These are phyloP conservation scores for Candida nonsorbophila DNA, from an alignment of 805 yeast species.

Conservation along the genomic window DNA sequence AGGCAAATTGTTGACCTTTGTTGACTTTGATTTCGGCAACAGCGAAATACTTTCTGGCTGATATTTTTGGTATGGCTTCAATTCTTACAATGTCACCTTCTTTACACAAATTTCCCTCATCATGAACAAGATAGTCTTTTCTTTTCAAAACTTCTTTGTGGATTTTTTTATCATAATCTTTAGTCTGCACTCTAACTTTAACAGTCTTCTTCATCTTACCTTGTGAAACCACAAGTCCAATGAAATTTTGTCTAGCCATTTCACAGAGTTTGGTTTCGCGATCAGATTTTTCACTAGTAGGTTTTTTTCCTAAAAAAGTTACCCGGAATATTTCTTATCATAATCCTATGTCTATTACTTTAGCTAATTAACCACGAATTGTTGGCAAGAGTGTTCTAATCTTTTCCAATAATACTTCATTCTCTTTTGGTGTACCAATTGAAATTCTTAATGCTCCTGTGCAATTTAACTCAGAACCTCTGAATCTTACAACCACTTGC, in stretches of 20 bases:
- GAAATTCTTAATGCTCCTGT: conserved; percentile 83
- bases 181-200: conserved; percentile 81
- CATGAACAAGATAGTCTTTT: conserved; percentile 87
- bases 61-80: conserved; percentile 80
- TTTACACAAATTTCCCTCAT: conserved; percentile 84
- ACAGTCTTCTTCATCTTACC: conserved; percentile 96
- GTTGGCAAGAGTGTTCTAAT: too few relatives aligned
- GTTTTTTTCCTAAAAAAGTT: too few relatives aligned
- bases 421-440: conserved; percentile 79
- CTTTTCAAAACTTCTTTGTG: conserved; percentile 73
- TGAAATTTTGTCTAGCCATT: conserved; percentile 87
- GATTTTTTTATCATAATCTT: conserved; percentile 63
- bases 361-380: too few relatives aligned
- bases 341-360: too few relatives aligned
- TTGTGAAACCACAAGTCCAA: conserved; percentile 91
- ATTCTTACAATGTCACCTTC: conserved; percentile 96
- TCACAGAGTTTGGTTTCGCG: too few relatives aligned
- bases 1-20: conserved; percentile 87
- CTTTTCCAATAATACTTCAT: conserved; percentile 48
- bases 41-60: conserved; percentile 79
- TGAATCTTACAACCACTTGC: conserved; percentile 80
- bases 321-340: too few relatives aligned
- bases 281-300: too few relatives aligned
- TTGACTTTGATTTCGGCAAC: conserved; percentile 86
- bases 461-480: conserved; percentile 91